Evolutionary conservation across 257 asterid genomes (phyloP).

Genomic region (Forsythia suspensa): DNA sequence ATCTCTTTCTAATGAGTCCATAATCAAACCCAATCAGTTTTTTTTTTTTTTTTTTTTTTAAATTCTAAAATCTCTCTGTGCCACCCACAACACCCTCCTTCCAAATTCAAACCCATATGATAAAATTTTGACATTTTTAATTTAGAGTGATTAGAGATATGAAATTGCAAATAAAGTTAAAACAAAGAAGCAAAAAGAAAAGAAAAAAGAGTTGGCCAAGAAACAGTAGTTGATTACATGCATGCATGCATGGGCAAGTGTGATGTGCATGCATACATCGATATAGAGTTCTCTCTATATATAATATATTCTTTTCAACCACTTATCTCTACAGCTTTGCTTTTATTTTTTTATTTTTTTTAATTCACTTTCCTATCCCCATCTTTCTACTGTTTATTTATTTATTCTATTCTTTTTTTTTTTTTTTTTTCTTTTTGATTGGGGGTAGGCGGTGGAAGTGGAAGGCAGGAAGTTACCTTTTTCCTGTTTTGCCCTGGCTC

Average conservation of each 20-base stretch:
- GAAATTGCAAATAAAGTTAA: too few relatives aligned
- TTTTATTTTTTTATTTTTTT: conserved; percentile 9
- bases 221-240: too few relatives aligned
- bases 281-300: neutral
- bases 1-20: neutral
- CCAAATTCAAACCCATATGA: neutral
- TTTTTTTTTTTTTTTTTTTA: too few relatives aligned
- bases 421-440: too few relatives aligned
- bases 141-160: too few relatives aligned
- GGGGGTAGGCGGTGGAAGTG: neutral
- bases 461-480: too few relatives aligned
- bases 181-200: too few relatives aligned
- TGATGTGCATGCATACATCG: too few relatives aligned
- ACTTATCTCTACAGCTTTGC: conserved; percentile 7
- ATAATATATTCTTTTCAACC: too few relatives aligned
- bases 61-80: too few relatives aligned
- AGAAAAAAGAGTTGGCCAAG: neutral
- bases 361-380: neutral
- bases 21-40: neutral
- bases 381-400: neutral
- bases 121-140: neutral
- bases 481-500: too few relatives aligned
- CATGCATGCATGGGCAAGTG: too few relatives aligned
- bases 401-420: neutral
- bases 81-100: neutral